Conservation (phyloP, 164 flowering plant species). For the Paratinospora sagittata region DNA sequence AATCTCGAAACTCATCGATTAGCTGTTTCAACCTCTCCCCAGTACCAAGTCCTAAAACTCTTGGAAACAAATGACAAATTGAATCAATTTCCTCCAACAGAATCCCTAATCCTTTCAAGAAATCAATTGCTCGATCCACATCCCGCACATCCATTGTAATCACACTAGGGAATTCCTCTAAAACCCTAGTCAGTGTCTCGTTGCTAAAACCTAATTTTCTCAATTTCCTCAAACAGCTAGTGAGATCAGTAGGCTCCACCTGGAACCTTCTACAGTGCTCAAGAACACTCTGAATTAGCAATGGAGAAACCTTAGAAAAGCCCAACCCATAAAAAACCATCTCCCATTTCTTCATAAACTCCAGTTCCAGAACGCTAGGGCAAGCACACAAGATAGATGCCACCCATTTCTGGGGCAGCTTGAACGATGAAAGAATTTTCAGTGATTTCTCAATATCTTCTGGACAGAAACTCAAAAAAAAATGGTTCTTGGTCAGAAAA, state of each 20-base stretch:
- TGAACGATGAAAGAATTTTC: constrained; percentile 37
- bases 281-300: constrained; percentile 37
- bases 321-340: constrained; percentile 26
- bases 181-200: constrained; percentile 38
- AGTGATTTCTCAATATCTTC: constrained; percentile 47
- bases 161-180: constrained; percentile 50
- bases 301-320: constrained; percentile 20
- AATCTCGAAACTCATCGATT: constrained; percentile 44
- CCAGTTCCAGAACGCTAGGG: constrained; percentile 50
- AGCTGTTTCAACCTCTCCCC: constrained; percentile 56
- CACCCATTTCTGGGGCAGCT: constrained; percentile 38
- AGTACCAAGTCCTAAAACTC: constrained; percentile 41
- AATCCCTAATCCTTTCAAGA: constrained; percentile 41
- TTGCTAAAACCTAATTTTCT: constrained; percentile 53
- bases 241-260: constrained; percentile 39
- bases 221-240: constrained; percentile 28
- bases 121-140: constrained; percentile 31
- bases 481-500: constrained; percentile 38
- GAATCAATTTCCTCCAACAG: constrained; percentile 31
- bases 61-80: constrained; percentile 37
- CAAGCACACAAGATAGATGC: constrained; percentile 40
- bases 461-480: constrained; percentile 29
- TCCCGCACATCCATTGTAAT: constrained; percentile 31
- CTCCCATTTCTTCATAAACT: constrained; percentile 59
- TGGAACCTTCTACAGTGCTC: constrained; percentile 41